Percentiles rank a stretch among this genome's conserved stretches.
phyloP scores from a whole-genome alignment of 139 green algal genomes.

The Picochlorum sp. region DNA sequence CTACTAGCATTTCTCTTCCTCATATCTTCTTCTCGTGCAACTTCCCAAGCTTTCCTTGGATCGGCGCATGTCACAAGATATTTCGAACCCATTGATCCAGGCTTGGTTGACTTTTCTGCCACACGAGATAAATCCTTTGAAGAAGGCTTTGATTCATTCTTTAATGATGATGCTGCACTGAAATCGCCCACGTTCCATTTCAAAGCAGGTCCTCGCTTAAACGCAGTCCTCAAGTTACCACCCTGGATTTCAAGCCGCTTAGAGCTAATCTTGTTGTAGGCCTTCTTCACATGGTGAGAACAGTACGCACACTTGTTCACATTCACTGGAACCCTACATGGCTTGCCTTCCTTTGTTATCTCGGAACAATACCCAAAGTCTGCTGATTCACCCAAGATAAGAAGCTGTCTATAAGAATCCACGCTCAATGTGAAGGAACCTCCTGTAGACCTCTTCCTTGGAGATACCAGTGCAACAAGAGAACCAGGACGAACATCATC shows the following conservation, averaged over 20 bases:
- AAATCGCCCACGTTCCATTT: slow-evolving; percentile 19
- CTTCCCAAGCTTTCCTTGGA: slow-evolving; percentile 2
- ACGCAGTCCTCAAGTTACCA: slow-evolving; percentile 23
- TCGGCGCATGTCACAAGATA: slow-evolving; percentile 24
- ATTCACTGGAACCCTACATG: slow-evolving; percentile 40
- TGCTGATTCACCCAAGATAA: slow-evolving; percentile 28
- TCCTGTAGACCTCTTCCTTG: slow-evolving; percentile 2
- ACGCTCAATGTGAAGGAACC: slow-evolving; percentile 25
- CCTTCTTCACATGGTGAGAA: slow-evolving; percentile 33
- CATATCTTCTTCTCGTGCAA: slow-evolving; percentile 1
- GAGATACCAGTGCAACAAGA: slow-evolving; percentile 25
- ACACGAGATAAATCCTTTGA: slow-evolving; percentile 8
- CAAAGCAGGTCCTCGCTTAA: slow-evolving; percentile 13
- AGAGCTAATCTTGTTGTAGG: slow-evolving; percentile 25
- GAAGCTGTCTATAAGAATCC: slow-evolving; percentile 25
- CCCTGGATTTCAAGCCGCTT: slow-evolving; percentile 23
- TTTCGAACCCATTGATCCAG: slow-evolving; percentile 15
- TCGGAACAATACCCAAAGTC: slow-evolving; percentile 45
- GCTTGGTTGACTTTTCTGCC: background rate
- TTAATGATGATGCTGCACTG: background rate
- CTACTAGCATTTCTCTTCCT: background rate
- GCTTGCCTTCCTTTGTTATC: slow-evolving; percentile 32
- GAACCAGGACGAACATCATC: slow-evolving; percentile 20
- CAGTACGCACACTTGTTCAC: slow-evolving; percentile 34
- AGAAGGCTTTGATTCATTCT: background rate